A percentile compares a stretch with the other conserved stretches of the same genome.
Evolutionary conservation across 768 basidiomycete species (phyloP).

Genomic region (Cystobasidiopsis lactophilus): DNA sequence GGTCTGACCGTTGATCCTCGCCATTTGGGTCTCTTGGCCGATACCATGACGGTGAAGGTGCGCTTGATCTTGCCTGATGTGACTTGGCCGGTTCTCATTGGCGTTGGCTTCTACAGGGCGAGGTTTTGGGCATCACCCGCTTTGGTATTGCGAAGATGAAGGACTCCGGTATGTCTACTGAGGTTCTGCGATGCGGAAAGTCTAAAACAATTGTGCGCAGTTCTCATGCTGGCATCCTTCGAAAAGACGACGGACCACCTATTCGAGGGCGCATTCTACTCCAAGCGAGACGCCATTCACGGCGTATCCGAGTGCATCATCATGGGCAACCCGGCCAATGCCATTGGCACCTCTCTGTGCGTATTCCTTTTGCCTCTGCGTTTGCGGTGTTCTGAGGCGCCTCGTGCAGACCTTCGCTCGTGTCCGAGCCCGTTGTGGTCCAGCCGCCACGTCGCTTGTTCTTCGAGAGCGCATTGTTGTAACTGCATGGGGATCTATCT

Average conservation of each 20-base stretch:
- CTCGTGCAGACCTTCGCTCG: too few relatives aligned
- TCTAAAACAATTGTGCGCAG: slow-evolving; percentile 30
- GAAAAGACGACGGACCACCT: slow-evolving; percentile 99
- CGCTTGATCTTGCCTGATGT: too few relatives aligned
- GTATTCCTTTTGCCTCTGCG: slow-evolving; percentile 18
- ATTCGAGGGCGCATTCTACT: slow-evolving; percentile 89
- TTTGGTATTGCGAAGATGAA: slow-evolving; percentile 99
- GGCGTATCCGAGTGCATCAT: slow-evolving; percentile 99
- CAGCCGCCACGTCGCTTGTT: too few relatives aligned
- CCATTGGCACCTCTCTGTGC: slow-evolving; percentile 19
- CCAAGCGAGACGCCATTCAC: slow-evolving; percentile 80
- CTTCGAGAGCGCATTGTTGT: too few relatives aligned
- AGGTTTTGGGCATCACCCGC: slow-evolving; percentile 91
- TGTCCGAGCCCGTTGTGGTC: too few relatives aligned
- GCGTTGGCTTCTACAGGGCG: slow-evolving; percentile 40
- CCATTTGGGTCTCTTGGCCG: slow-evolving; percentile 92
- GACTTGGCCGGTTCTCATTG: too few relatives aligned
- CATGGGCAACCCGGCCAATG: slow-evolving; percentile 30
- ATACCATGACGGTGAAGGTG: slow-evolving; percentile 97
- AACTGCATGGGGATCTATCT: too few relatives aligned
- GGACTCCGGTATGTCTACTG: slow-evolving; percentile 30
- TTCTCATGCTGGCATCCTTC: slow-evolving; percentile 95
- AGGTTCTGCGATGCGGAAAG: neutral
- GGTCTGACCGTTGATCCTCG: slow-evolving; percentile 97
- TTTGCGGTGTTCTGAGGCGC: too few relatives aligned